phyloP scores from a whole-genome alignment of 495 filamentous ascomycete genomes.

The Geopyxis carbonaria region DNA sequence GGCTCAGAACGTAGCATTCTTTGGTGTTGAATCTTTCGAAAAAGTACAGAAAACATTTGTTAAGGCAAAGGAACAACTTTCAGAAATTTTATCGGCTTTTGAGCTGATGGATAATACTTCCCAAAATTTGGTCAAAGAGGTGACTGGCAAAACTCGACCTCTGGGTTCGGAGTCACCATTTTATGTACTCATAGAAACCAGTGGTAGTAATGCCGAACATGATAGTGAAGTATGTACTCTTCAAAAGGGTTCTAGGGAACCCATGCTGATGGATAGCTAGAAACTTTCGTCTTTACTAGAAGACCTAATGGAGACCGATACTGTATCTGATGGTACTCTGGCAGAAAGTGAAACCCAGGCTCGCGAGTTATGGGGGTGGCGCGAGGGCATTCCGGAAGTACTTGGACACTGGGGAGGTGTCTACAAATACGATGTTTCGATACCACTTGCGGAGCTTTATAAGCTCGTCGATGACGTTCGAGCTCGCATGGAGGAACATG shows the following conservation, averaged over 20 bases:
- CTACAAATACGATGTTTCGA: conserved; percentile 97
- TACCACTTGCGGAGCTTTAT: conserved; percentile 78
- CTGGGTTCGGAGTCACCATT: conserved; percentile 73
- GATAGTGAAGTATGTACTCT: conserved; percentile 48
- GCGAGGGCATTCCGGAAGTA: conserved; percentile 80
- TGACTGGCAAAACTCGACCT: conserved; percentile 59
- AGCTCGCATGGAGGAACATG: conserved; percentile 48
- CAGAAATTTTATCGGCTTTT: conserved; percentile 91
- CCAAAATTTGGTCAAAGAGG: conserved; percentile 55
- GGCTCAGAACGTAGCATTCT: conserved; percentile 79
- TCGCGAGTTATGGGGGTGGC: conserved; percentile 71
- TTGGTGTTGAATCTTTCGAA: conserved; percentile 72
- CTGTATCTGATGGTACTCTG: conserved; percentile 72
- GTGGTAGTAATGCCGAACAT: conserved; percentile 82
- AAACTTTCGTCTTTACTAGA: conserved; percentile 82
- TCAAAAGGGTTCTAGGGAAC: too few species aligned
- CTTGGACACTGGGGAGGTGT: conserved; percentile 83
- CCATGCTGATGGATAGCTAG: too few species aligned
- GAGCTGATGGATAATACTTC: conserved; percentile 83
- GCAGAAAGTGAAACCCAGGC: conserved; percentile 87
- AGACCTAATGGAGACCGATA: conserved; percentile 65
- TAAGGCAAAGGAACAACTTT: conserved; percentile 74
- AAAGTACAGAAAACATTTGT: conserved; percentile 65
- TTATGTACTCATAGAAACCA: conserved; percentile 92
- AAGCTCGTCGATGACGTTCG: conserved; percentile 68